Evolutionary conservation across 306 rosid genomes (phyloP).

Genomic region (Trichosanthes truncata): DNA sequence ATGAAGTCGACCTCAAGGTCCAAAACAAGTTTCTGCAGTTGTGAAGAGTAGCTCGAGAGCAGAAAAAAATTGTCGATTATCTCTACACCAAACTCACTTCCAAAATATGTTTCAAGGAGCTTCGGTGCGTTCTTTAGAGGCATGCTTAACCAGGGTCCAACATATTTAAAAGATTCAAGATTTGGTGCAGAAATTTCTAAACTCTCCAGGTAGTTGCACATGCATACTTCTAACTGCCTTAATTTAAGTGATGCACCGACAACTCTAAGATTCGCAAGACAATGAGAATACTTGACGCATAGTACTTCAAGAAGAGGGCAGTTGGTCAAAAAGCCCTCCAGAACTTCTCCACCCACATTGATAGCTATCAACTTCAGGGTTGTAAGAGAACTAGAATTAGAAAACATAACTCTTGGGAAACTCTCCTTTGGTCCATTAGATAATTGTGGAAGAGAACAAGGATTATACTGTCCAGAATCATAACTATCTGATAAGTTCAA

Average conservation of each 20-base stretch:
- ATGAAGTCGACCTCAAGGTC: neutral
- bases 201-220: neutral
- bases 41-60: neutral
- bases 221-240: neutral
- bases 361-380: neutral
- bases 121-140: neutral
- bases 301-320: neutral
- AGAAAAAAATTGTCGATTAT: neutral
- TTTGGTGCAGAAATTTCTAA: slow-evolving; percentile 7
- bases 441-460: neutral
- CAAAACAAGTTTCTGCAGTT: neutral
- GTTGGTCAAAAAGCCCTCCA: neutral
- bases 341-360: slow-evolving; percentile 1
- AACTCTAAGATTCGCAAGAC: slow-evolving; percentile 2
- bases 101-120: neutral
- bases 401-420: neutral
- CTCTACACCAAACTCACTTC: neutral
- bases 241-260: neutral
- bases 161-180: slow-evolving; percentile 4
- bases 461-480: neutral
- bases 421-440: neutral
- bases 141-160: neutral
- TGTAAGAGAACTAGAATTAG: neutral
- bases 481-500: neutral
- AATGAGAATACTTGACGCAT: neutral